phyloP scores from a whole-genome alignment of 2,329 filamentous ascomycete species.

The Venturia effusa region DNA sequence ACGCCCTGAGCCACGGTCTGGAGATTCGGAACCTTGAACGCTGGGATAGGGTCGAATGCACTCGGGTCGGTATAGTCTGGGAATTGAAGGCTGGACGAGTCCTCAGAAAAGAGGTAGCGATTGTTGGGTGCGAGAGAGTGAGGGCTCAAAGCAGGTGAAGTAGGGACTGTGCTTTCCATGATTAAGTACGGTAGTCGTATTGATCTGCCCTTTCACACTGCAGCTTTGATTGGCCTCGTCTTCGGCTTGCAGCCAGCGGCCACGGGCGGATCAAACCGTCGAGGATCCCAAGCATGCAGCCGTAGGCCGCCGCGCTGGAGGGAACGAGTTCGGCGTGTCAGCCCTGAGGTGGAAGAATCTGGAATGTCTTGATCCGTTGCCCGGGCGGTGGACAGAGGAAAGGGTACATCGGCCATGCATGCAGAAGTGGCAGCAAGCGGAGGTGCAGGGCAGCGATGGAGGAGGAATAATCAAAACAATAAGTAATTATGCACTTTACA shows the following conservation, averaged over 20 bases:
- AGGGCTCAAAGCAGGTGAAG: background rate
- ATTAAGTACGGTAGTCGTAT: no score
- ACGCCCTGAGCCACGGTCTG: background rate
- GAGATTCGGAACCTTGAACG: background rate
- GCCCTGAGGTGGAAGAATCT: background rate
- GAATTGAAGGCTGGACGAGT: slow-evolving; percentile 14
- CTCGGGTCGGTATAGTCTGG: slow-evolving; percentile 4
- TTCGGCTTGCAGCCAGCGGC: background rate
- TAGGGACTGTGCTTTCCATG: background rate
- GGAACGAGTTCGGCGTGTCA: background rate
- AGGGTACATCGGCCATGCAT: background rate
- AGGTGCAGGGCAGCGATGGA: background rate
- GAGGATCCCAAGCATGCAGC: background rate
- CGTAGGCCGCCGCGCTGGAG: background rate
- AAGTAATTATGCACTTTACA: background rate
- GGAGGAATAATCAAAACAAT: background rate
- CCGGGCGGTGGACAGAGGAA: background rate
- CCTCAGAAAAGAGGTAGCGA: background rate
- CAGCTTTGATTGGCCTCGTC: background rate
- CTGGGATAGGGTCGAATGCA: slow-evolving; percentile 17
- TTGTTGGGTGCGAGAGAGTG: slow-evolving; percentile 2
- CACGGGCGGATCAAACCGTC: background rate
- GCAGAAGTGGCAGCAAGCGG: background rate
- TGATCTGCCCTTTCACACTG: background rate
- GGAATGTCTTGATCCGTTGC: background rate